Conservation (phyloP, 1,284 basidiomycete species). For the Vanrija pseudolonga region DNA sequence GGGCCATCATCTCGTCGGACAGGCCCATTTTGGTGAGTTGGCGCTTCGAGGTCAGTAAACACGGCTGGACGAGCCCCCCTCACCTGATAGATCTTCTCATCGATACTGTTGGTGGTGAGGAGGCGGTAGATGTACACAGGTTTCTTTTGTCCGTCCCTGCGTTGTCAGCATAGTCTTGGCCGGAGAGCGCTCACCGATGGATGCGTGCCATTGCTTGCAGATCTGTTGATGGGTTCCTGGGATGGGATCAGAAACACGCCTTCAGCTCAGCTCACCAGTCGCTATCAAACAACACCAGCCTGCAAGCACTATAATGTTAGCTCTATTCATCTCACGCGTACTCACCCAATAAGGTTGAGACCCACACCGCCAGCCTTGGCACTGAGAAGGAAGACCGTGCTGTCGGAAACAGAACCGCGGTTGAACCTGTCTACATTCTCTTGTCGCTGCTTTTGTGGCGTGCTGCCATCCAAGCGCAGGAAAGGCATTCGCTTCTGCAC, state of each 20-base stretch:
- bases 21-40: slow-evolving; percentile 95
- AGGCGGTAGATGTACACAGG: slow-evolving; percentile 92
- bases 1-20: slow-evolving; percentile 55
- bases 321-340: neutral
- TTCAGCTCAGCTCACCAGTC: slow-evolving; percentile 64
- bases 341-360: slow-evolving; percentile 73
- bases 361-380: slow-evolving; percentile 95
- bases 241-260: slow-evolving; percentile 9
- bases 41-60: slow-evolving; percentile 54
- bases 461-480: slow-evolving; percentile 84
- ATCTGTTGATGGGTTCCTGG: slow-evolving; percentile 57
- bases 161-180: neutral
- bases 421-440: slow-evolving; percentile 50
- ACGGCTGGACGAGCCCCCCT: slow-evolving; percentile 13
- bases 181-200: slow-evolving; percentile 62
- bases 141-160: slow-evolving; percentile 88
- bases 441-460: slow-evolving; percentile 73
- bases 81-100: slow-evolving; percentile 51
- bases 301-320: slow-evolving; percentile 59
- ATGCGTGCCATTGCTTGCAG: slow-evolving; percentile 97
- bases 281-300: slow-evolving; percentile 75
- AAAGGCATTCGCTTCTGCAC: slow-evolving; percentile 70
- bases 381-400: slow-evolving; percentile 82
- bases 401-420: slow-evolving; percentile 23
- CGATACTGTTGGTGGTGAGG: slow-evolving; percentile 57